Conservation (phyloP, 192 early-diverging fungal species). For the Geranomyces michiganensis region DNA sequence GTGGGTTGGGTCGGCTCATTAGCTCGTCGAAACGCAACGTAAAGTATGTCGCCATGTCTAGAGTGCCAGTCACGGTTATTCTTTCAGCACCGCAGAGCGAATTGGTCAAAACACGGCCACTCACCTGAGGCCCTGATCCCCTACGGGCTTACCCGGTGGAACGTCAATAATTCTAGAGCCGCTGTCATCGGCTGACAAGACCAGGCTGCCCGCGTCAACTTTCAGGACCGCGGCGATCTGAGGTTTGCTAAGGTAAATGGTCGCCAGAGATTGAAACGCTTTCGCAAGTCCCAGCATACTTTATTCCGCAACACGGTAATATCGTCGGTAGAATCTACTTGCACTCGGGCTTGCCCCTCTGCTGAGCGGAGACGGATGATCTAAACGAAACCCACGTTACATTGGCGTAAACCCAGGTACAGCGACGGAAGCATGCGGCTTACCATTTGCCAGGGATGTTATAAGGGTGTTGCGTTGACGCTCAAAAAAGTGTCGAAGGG, state of each 20-base stretch:
- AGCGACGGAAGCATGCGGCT: too few relatives aligned
- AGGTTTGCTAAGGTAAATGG: not conserved
- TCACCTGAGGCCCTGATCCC: not conserved
- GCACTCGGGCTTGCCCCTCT: constrained; percentile 69
- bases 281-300: constrained; percentile 41
- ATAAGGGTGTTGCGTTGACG: too few relatives aligned
- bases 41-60: constrained; percentile 52
- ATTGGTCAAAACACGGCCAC: not conserved
- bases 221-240: constrained; percentile 35
- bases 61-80: too few relatives aligned
- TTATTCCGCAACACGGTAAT: constrained; percentile 56
- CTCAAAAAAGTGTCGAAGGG: too few relatives aligned
- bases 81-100: not conserved
- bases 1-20: not conserved
- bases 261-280: not conserved
- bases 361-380: constrained; percentile 72
- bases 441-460: too few relatives aligned
- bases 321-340: constrained; percentile 58
- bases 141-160: not conserved
- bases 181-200: constrained; percentile 13
- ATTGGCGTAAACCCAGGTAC: too few relatives aligned
- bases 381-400: constrained; percentile 32
- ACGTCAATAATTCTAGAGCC: constrained; percentile 7
- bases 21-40: constrained; percentile 30
- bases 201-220: constrained; percentile 31